phyloP scores from a whole-genome alignment of 305 asterid genomes.

The Caryopteris hybrid region DNA sequence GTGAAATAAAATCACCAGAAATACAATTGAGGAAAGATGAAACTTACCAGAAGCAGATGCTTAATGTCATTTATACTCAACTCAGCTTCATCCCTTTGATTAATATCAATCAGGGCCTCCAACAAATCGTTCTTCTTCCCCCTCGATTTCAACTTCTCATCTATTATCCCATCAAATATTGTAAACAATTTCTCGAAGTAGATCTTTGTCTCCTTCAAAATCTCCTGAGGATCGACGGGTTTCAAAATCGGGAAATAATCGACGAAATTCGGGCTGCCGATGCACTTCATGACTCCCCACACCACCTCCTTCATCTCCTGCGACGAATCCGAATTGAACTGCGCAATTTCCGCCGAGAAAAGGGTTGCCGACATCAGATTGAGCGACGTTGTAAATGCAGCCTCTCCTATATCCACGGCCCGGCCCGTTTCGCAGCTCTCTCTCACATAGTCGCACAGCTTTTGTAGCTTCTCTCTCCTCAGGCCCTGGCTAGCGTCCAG shows the following conservation, averaged over 20 bases:
- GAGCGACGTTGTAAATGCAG: conserved; percentile 30
- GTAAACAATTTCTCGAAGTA: not conserved
- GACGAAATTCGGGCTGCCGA: conserved; percentile 12
- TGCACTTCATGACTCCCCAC: not conserved
- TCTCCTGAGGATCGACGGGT: conserved; percentile 22
- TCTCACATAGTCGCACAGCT: conserved; percentile 11
- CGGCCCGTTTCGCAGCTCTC: conserved; percentile 2
- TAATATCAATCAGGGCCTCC: conserved; percentile 26
- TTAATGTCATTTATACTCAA: conserved; percentile 18
- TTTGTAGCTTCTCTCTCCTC: conserved; percentile 21
- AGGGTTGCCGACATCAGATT: conserved; percentile 27
- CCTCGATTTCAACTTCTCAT: conserved; percentile 6
- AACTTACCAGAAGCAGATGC: conserved; percentile 21
- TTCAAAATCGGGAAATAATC: conserved; percentile 17
- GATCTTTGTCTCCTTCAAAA: not conserved
- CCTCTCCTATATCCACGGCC: conserved; percentile 29
- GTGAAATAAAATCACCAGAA: no score
- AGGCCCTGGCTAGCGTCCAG: conserved; percentile 23
- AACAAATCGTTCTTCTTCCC: conserved; percentile 21
- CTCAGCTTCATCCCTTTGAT: conserved; percentile 15
- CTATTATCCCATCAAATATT: conserved; percentile 25
- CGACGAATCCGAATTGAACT: conserved; percentile 16
- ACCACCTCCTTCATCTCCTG: conserved; percentile 24
- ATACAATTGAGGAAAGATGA: not conserved
- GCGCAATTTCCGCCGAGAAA: conserved; percentile 30